A percentile compares a stretch with the other conserved stretches of the same genome.
phyloP scores from a whole-genome alignment of 805 yeast genomes.

The Blastobotrys chiropterorum region DNA sequence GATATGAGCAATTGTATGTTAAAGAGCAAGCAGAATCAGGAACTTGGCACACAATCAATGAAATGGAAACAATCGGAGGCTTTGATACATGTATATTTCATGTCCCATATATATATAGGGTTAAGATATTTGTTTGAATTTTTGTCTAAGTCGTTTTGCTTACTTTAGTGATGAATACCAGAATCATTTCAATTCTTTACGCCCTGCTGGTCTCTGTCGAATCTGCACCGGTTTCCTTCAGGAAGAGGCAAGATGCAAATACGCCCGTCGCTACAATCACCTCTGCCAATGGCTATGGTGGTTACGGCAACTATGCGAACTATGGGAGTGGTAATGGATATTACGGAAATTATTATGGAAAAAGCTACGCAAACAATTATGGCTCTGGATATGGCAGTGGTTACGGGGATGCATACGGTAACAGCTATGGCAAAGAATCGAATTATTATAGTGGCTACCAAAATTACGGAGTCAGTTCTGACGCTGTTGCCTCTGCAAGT shows the following conservation, averaged over 20 bases:
- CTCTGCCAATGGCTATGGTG: not conserved
- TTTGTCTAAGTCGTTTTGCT: not conserved
- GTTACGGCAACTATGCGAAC: not conserved
- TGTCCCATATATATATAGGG: not conserved
- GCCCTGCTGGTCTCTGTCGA: not conserved
- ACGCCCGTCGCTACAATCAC: not conserved
- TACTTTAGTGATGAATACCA: not conserved
- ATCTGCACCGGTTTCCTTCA: not conserved
- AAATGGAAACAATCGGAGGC: not conserved
- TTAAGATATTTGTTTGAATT: not conserved
- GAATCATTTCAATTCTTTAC: not conserved
- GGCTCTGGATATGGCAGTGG: not conserved
- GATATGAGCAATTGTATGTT: not conserved
- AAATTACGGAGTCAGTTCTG: not conserved
- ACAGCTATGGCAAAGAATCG: not conserved
- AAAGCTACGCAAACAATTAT: not conserved
- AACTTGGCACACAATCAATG: not conserved
- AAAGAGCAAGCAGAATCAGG: not conserved
- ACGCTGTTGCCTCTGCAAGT: too few relatives aligned
- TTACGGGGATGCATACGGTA: not conserved
- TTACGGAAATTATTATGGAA: not conserved
- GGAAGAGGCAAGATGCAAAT: not conserved
- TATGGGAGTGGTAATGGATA: not conserved
- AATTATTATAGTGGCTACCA: not conserved
- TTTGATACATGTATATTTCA: too few relatives aligned